These are phyloP conservation scores for Podospora fimiseda DNA, from an alignment of 495 filamentous ascomycete species.

Conservation along the genomic window DNA sequence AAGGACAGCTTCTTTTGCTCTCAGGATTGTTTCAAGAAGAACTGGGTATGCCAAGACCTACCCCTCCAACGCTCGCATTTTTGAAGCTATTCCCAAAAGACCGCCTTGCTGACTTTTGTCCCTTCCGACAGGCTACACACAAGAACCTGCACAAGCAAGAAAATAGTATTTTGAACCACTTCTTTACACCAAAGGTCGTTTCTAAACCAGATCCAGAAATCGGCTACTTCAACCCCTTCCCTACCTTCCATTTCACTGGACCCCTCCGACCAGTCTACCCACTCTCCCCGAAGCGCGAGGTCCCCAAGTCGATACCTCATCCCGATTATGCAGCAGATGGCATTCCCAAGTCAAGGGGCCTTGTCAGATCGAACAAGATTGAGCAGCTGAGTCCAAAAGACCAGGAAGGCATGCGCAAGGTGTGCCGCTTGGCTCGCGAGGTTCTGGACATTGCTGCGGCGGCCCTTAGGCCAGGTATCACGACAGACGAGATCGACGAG, in stretches of 20 bases:
- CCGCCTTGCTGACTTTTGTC: slow-evolving; percentile 9
- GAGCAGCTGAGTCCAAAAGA: slow-evolving; percentile 71
- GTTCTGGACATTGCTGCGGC: slow-evolving; percentile 87
- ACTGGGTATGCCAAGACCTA: slow-evolving; percentile 67
- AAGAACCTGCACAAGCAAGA: slow-evolving; percentile 78
- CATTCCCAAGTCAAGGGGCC: slow-evolving; percentile 73
- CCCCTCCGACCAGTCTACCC: slow-evolving; percentile 82
- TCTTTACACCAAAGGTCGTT: slow-evolving; percentile 66
- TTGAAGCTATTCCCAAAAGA: not conserved
- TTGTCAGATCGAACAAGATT: slow-evolving; percentile 65
- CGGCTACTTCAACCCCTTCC: slow-evolving; percentile 85
- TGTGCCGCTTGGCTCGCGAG: slow-evolving; percentile 81
- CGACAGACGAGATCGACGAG: slow-evolving; percentile 94
- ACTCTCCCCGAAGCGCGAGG: slow-evolving; percentile 61
- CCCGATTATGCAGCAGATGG: slow-evolving; percentile 84
- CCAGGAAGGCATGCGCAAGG: slow-evolving; percentile 83
- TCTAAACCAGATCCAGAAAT: slow-evolving; percentile 88
- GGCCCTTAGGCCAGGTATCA: slow-evolving; percentile 77
- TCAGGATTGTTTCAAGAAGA: slow-evolving; percentile 97
- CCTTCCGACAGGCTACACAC: slow-evolving; percentile 60
- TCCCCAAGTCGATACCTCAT: slow-evolving; percentile 74
- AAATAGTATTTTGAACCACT: slow-evolving; percentile 66
- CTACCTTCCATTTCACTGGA: slow-evolving; percentile 75
- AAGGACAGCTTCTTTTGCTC: slow-evolving; percentile 95
- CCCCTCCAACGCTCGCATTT: not conserved